Conservation (phyloP, 2,329 filamentous ascomycete genomes). For the Penicillium thymicola region DNA sequence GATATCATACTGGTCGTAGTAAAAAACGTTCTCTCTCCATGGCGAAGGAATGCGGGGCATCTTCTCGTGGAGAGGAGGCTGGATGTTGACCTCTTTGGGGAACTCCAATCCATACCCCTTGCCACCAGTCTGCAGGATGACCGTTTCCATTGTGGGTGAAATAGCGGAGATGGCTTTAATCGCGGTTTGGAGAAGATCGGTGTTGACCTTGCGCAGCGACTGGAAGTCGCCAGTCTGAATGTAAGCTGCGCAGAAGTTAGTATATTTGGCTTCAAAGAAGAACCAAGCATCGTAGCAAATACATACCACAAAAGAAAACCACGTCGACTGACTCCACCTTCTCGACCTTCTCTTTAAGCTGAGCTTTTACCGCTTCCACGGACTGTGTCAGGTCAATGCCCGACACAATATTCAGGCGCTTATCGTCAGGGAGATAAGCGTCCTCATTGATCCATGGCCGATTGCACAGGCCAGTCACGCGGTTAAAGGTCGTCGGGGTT, state of each 20-base stretch:
- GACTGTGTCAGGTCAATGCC: constrained; percentile 35
- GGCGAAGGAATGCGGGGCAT: constrained; percentile 26
- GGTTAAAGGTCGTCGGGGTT: background rate
- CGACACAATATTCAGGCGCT: constrained; percentile 36
- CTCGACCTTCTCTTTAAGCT: constrained; percentile 34
- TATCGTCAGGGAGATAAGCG: constrained; percentile 30
- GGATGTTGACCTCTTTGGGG: constrained; percentile 25
- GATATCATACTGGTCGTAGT: constrained; percentile 28
- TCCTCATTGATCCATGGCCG: constrained; percentile 11
- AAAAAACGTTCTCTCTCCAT: constrained; percentile 27
- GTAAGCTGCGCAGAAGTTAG: constrained; percentile 4
- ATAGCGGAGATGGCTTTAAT: constrained; percentile 29
- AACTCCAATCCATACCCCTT: constrained; percentile 42
- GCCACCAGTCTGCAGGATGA: constrained; percentile 38
- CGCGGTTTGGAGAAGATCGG: constrained; percentile 36
- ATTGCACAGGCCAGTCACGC: background rate
- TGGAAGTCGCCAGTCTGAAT: constrained; percentile 18
- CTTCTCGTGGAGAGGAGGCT: constrained; percentile 28
- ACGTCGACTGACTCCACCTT: constrained; percentile 37
- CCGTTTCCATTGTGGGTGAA: constrained; percentile 24
- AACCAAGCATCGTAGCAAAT: background rate
- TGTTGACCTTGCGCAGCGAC: constrained; percentile 30
- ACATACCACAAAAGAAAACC: constrained; percentile 39
- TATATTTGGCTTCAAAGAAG: background rate
- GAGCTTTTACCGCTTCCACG: constrained; percentile 16